Evolutionary conservation across 257 asterid genomes (phyloP), one percentile per base, ranked within the genome.

Genomic region (Paulownia fortunei): DNA sequence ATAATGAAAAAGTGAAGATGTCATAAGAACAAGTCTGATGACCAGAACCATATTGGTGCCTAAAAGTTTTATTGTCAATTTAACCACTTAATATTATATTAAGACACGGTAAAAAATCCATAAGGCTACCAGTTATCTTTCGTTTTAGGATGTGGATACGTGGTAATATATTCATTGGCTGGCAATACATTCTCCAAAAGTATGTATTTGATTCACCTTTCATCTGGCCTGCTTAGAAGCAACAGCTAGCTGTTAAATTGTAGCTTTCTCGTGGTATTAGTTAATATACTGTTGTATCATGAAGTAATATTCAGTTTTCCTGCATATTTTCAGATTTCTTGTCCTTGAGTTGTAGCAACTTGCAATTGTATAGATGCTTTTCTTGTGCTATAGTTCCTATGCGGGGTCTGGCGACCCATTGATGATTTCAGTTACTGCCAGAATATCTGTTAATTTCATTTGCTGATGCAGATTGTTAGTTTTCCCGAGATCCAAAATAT

Each of bases 131-230:
- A 49, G 0, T 46, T 21, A 61, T 62, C 26, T 19, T 44, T 54
- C 13, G 30, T 76, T 49, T 37, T 23, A 32, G 66, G 55, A 62
- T 39, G 19, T 37, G n/a, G 16, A 4, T 39, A 16, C 27, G 58
- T 39, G 78, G n/a, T n/a, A n/a, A n/a, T n/a, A n/a, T n/a, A 72
- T 12, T 39, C 67, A 55, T 36, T 4, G n/a, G 39, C 51, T 37
- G 27, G 51, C 49, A 36, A 37, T n/a, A 36, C 27, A 18, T 64
- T 37, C 71, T 64, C 71, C 34, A 30, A 9, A 52, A 70, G 26
- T 16, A 18, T 23, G 18, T 65, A 23, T 19, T 10, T 10, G 5
- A 47, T 69, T 69, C 46, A 49, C 63, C 62, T 69, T 69, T 26
- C 44, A 32, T 10, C 10, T 51, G 63, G 37, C 55, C 10, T 44